Base-by-base conservation (phyloP, 345 rosid species). In the Aquilaria malaccensis region DNA sequence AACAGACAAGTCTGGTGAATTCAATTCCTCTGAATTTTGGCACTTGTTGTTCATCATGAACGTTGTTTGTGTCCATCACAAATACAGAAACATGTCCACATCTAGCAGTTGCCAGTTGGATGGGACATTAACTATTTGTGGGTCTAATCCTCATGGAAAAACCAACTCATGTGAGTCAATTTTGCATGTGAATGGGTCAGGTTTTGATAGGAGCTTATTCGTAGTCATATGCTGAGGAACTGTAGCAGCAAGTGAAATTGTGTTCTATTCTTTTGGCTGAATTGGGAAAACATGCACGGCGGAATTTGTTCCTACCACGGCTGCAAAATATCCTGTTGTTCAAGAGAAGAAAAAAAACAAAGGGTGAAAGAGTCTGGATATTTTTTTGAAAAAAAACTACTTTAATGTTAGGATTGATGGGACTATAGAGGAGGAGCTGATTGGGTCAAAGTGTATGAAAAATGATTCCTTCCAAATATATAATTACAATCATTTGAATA, bases 131-230 rank as follows among this genome's bases (percentile, higher is more conserved):
- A 70, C 52, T 74, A 55, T 22, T 30, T 62, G 62, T 61, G 73
- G 67, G 75, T 74, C 63, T 45, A 60, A 60, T 49, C 14, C 10
- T 15, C 10, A 30, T 50, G 46, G 50, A 59, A 50, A 33, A 55
- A 15, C 22, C 30, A 12, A 77, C 10, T 46, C 67, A 45, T 45
- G 58, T 11, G 52, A 61, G 65, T 71, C 71, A 66, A 66, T 30
- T 54, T 52, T 65, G 59, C 80, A 76, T 70, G 78, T 76, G 76
- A 62, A 70, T 58, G 62, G 22, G 22, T 70, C 68, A 67, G 67
- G 53, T 67, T 62, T 67, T 62, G 55, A 59, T 59, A 73, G 67
- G 76, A 76, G 67, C 67, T 79, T 61, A 62, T 52, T n/a, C 13
- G 50, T 49, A 50, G 54, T 58, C 61, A 61, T 61, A 29, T 52